phyloP scores from a whole-genome alignment of 2,329 filamentous ascomycete species.

The Remersonia thermophila region DNA sequence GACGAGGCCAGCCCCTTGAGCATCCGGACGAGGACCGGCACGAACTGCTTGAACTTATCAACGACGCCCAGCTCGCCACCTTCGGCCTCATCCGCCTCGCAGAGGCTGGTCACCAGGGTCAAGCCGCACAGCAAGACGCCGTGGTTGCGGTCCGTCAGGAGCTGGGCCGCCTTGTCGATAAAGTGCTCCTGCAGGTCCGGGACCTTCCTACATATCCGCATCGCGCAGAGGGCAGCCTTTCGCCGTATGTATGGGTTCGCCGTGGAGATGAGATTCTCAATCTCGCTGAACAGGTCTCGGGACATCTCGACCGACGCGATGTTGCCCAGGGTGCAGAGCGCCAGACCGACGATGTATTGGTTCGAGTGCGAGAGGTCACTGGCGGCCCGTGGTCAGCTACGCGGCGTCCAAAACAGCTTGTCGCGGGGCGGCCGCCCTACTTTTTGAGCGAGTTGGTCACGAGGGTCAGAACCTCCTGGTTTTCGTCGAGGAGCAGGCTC shows the following conservation, averaged over 20 bases:
- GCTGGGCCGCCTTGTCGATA: conserved; percentile 77
- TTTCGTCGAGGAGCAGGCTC: conserved; percentile 92
- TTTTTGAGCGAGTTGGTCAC: conserved; percentile 98
- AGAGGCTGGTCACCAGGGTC: conserved; percentile 81
- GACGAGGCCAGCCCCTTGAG: conserved; percentile 88
- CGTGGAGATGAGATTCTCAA: conserved; percentile 82
- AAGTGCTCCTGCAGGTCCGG: conserved; percentile 97
- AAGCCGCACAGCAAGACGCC: conserved; percentile 87
- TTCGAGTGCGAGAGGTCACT: conserved; percentile 96
- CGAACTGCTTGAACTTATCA: conserved; percentile 79
- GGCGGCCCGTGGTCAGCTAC: conserved; percentile 23
- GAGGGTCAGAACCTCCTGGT: conserved; percentile 91
- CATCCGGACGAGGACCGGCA: conserved; percentile 76
- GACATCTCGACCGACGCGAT: conserved; percentile 99
- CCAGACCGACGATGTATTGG: conserved; percentile 94
- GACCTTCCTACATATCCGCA: conserved; percentile 97
- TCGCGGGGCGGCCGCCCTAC: conserved; percentile 34
- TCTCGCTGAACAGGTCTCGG: conserved; percentile 88
- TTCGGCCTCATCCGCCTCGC: conserved; percentile 87
- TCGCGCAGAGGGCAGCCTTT: conserved; percentile 96
- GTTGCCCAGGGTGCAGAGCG: conserved; percentile 90
- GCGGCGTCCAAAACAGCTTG: not conserved
- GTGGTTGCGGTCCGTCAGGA: conserved; percentile 88
- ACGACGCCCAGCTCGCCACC: conserved; percentile 81
- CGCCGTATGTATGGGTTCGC: conserved; percentile 96